Conservation (phyloP, 1,139 yeast genomes). For the Geotrichum candidum region DNA sequence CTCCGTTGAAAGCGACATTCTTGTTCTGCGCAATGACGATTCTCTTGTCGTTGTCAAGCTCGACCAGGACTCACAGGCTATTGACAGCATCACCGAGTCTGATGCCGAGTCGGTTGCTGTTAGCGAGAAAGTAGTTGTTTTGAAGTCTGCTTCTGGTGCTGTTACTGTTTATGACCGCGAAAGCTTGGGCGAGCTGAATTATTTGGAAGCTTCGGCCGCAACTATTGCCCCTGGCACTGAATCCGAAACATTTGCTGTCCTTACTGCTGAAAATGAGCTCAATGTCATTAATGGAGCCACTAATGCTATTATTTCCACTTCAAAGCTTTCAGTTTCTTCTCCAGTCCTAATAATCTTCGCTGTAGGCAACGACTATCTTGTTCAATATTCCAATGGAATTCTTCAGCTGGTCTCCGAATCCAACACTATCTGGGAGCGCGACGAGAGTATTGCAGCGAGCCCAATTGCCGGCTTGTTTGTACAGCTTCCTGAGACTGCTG, state of each 20-base stretch:
- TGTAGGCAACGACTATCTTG: conserved; percentile 3
- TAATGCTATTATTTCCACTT: not conserved
- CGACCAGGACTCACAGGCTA: not conserved
- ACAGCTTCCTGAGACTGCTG: conserved; percentile 25
- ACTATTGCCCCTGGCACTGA: conserved; percentile 1
- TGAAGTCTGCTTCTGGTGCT: not conserved
- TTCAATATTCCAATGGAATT: conserved; percentile 18
- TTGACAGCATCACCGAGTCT: conserved; percentile 8
- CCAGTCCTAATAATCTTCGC: not conserved
- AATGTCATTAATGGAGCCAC: not conserved
- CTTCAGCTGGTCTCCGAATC: conserved; percentile 11
- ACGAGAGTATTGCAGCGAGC: conserved; percentile 43
- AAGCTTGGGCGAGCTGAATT: not conserved
- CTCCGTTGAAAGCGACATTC: conserved; percentile 3
- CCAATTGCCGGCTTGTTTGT: conserved; percentile 25
- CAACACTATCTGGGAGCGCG: conserved; percentile 40
- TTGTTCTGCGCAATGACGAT: conserved; percentile 8
- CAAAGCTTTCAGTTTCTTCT: conserved; percentile 2
- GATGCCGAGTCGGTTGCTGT: conserved; percentile 6
- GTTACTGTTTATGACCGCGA: not conserved
- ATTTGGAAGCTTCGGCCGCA: conserved; percentile 3
- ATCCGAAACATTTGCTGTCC: conserved; percentile 4
- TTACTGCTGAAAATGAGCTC: not conserved
- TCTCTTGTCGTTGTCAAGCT: not conserved
- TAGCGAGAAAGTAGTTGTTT: conserved; percentile 3